These are phyloP conservation scores for Botryotinia narcissicola DNA, from an alignment of 2,329 filamentous ascomycete species.

Conservation along the genomic window DNA sequence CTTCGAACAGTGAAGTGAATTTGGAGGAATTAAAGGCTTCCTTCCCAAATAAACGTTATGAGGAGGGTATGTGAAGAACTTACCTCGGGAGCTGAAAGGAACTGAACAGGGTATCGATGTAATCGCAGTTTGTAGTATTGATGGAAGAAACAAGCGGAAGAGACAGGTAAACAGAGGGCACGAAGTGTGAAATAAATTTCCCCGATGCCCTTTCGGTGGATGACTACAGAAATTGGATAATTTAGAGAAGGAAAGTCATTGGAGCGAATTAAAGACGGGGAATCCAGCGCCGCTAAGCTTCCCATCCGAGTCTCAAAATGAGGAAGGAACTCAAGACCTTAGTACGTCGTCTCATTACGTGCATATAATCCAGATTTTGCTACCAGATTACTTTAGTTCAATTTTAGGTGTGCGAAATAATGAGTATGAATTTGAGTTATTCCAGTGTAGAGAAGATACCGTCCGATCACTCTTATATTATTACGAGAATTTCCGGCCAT, in stretches of 20 bases:
- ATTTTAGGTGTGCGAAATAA: background rate
- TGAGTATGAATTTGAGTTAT: background rate
- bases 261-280: background rate
- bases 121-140: background rate
- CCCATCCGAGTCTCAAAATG: background rate
- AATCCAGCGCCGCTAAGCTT: background rate
- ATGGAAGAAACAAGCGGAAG: too few relatives aligned
- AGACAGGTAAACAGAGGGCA: background rate
- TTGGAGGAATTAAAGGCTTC: background rate
- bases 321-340: slow-evolving; percentile 11
- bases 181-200: background rate
- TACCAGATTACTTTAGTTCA: background rate
- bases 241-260: background rate
- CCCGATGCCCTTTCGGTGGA: background rate
- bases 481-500: background rate
- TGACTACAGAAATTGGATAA: background rate
- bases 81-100: background rate
- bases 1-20: slow-evolving; percentile 10
- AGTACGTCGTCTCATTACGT: background rate
- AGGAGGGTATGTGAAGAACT: background rate
- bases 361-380: background rate
- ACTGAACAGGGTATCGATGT: background rate
- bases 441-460: background rate
- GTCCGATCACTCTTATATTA: background rate
- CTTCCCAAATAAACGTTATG: background rate